Percentiles rank a stretch among this genome's conserved stretches.
Evolutionary conservation across 306 rosid genomes (phyloP).

Genomic region (Trichosanthes truncata): DNA sequence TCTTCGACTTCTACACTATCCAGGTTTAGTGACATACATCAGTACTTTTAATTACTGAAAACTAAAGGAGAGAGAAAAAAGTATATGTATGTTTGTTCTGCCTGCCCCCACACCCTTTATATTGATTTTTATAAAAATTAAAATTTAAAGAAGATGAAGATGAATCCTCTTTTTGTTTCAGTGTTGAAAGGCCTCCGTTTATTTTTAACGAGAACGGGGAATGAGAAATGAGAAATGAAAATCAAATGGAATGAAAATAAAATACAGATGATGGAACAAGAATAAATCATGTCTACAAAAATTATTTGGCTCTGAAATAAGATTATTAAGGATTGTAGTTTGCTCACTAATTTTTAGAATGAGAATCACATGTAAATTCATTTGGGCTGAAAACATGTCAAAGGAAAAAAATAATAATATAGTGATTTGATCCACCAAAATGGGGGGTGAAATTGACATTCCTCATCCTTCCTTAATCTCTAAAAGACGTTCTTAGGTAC

Average conservation of each 20-base stretch:
- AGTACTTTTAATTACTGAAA: neutral
- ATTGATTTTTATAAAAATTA: neutral
- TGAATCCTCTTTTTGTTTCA: neutral
- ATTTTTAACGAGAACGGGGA: neutral
- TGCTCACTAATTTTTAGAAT: neutral
- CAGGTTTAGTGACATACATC: neutral
- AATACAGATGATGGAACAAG: neutral
- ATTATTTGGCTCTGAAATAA: neutral
- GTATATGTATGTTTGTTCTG: neutral
- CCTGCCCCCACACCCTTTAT: neutral
- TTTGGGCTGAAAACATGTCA: neutral
- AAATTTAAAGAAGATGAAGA: neutral
- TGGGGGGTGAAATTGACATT: neutral
- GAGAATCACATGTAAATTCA: neutral
- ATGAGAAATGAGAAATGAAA: neutral
- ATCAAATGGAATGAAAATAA: neutral
- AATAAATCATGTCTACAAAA: neutral
- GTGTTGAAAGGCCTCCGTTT: neutral
- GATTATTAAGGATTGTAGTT: neutral
- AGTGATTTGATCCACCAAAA: neutral
- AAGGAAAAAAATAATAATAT: neutral
- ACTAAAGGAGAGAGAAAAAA: neutral
- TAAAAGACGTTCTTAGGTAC: too few species aligned
- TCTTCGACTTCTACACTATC: slow-evolving; percentile 79
- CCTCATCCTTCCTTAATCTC: neutral